A percentile compares a stretch with the other conserved stretches of the same genome.
Evolutionary conservation across 2,329 filamentous ascomycete species (phyloP).

Genomic region (Colletotrichum zoysiae): DNA sequence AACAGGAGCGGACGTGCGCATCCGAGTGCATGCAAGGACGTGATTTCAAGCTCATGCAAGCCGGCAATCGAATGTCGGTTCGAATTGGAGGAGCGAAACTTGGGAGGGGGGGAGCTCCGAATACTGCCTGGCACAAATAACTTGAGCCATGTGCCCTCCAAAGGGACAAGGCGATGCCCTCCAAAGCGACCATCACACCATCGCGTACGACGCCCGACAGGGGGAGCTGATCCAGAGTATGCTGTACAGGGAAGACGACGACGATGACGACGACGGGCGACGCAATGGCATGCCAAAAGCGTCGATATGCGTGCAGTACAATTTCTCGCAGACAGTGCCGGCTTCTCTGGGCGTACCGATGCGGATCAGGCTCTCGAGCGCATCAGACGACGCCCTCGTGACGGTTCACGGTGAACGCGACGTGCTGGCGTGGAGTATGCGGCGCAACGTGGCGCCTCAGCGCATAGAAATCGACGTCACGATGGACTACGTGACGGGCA

Average conservation of each 20-base stretch:
- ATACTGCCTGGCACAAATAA: too few species aligned
- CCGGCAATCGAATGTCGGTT: background rate
- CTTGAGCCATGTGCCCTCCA: background rate
- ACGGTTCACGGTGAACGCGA: constrained; percentile 31
- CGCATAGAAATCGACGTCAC: constrained; percentile 10
- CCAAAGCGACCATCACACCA: constrained; percentile 10
- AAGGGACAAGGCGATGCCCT: background rate
- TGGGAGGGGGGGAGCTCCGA: background rate
- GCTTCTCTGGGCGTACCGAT: constrained; percentile 17
- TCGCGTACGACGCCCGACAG: too few species aligned
- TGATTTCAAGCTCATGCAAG: background rate
- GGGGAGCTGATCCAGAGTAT: background rate
- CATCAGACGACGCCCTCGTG: constrained; percentile 10
- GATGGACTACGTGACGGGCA: constrained; percentile 32
- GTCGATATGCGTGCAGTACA: constrained; percentile 27
- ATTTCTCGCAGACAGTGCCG: constrained; percentile 28
- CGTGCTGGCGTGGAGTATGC: constrained; percentile 23
- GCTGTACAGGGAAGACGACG: background rate
- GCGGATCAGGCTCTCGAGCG: constrained; percentile 22
- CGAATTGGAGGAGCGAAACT: background rate
- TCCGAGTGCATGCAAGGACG: constrained; percentile 1
- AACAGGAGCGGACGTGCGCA: constrained; percentile 7
- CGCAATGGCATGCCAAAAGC: background rate
- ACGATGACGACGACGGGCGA: background rate
- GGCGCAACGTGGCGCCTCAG: constrained; percentile 18